Conservation (phyloP, 331 rosid species). For the Quercus tomentella region DNA sequence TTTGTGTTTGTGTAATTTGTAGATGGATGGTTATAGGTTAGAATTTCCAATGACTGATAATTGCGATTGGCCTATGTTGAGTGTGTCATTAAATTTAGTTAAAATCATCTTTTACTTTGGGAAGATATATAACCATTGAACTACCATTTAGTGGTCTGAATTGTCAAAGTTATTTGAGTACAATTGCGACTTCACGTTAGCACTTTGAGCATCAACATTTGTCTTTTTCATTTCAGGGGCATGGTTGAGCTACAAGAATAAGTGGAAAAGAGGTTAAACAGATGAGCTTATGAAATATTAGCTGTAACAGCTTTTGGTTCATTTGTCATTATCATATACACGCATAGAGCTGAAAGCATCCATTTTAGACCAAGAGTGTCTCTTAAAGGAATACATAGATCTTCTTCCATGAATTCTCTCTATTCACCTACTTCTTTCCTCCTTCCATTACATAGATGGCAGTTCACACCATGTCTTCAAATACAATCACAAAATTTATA, state of each 20-base stretch:
- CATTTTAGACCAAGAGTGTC: not conserved
- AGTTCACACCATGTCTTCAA: conserved; percentile 25
- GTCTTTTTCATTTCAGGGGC: not conserved
- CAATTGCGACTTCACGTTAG: not conserved
- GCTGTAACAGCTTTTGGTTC: not conserved
- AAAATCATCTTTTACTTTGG: not conserved
- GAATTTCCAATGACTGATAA: not conserved
- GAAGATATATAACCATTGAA: not conserved
- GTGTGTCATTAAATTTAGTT: not conserved
- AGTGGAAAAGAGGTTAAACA: not conserved
- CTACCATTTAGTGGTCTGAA: not conserved
- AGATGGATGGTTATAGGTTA: not conserved
- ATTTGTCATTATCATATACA: not conserved
- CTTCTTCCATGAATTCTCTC: conserved; percentile 58
- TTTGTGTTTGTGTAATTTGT: not conserved
- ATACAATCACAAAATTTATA: conserved; percentile 11
- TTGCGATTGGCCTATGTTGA: not conserved
- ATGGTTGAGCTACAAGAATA: not conserved
- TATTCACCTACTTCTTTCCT: conserved; percentile 28
- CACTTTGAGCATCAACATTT: not conserved
- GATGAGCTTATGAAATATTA: not conserved
- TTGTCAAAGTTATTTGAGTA: not conserved
- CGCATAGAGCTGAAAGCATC: not conserved
- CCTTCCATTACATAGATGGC: conserved; percentile 24
- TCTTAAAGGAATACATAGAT: not conserved